These are phyloP conservation scores for Endogone sp. DNA, from an alignment of 192 early-diverging fungal species.

Conservation along the genomic window DNA sequence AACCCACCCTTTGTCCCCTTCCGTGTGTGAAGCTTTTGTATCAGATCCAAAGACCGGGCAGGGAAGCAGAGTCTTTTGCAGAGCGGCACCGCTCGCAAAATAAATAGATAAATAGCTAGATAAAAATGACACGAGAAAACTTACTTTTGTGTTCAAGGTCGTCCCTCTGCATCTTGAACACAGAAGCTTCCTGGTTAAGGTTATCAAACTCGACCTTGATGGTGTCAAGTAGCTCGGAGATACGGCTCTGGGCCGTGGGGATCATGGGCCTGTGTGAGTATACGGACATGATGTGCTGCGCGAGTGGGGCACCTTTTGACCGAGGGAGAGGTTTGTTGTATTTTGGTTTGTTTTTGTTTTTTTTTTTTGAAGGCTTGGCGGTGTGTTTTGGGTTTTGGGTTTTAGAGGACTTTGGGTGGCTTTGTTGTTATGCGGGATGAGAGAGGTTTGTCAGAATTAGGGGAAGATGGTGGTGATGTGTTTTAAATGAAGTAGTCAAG, in stretches of 20 bases:
- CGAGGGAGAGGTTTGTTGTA: too few relatives aligned
- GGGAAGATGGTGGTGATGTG: too few relatives aligned
- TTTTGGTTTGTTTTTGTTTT: too few relatives aligned
- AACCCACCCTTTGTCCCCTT: not conserved
- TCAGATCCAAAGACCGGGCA: not conserved
- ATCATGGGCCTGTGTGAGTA: slow-evolving; percentile 83
- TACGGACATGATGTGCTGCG: slow-evolving; percentile 30
- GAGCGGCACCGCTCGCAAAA: not conserved
- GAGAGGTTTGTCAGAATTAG: too few relatives aligned
- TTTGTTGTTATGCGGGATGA: too few relatives aligned
- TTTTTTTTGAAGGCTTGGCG: too few relatives aligned
- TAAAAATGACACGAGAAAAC: slow-evolving; percentile 17
- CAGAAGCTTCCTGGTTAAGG: slow-evolving; percentile 67
- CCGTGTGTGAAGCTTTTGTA: not conserved
- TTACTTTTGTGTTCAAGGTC: slow-evolving; percentile 88
- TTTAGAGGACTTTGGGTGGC: too few relatives aligned
- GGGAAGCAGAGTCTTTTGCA: not conserved
- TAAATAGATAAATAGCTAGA: not conserved
- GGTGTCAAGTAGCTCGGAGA: slow-evolving; percentile 80
- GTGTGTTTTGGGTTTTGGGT: too few relatives aligned
- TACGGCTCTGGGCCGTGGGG: slow-evolving; percentile 57
- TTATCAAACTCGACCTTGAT: slow-evolving; percentile 76
- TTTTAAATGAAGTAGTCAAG: too few relatives aligned
- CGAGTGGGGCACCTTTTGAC: too few relatives aligned
- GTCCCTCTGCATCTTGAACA: slow-evolving; percentile 73